Evolutionary conservation across 192 early-diverging fungal genomes (phyloP), one percentile per base, ranked within the genome.

Genomic region (Chytriomyces confervae): DNA sequence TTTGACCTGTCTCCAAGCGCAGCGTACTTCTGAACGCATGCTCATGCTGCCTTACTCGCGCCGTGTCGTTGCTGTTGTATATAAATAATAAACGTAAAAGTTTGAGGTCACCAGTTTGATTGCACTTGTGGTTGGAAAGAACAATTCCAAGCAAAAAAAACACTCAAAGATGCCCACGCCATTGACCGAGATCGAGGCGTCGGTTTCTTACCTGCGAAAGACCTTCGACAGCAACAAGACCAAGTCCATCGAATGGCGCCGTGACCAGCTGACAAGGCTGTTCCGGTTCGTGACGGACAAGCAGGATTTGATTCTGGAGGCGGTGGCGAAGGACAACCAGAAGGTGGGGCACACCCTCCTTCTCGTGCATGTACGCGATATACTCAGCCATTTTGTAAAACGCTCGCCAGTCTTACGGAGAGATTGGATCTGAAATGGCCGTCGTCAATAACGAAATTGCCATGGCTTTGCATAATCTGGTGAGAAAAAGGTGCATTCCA

Each of bases 361-460:
- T 36, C 36, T 3, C 36, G 0, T 36, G 36, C 36, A 36, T 36
- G 36, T 36, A 36, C 36, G 4, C 36, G 2, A 13, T 48, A n/a
- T 76, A 11, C 23, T 43, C 23, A n/a, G 67, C 5, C 0, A 18
- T 4, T 29, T 9, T 27, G 2, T 51, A 18, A 3, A 46, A 60
- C 62, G 16, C 7, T 1, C 57, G 78, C 57, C 43, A 69, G 11
- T 50, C 66, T 9, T 61, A n/a, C 9, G 76, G 77, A 44, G 62
- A 70, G 20, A 60, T 78, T 44, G 13, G 66, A 5, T 29, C 46
- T 51, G 85, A 86, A 57, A 13, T 84, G 6, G 36, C 77, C n/a
- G 27, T 74, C 46, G 23, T 73, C 66, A 72, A 72, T 51, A 86
- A 86, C 62, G 85, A 78, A 29, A 72, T 80, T 62, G 81, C 69